These are phyloP conservation scores for Juglanconis sp. DNA, from an alignment of 2,329 filamentous ascomycete species.

Conservation along the genomic window DNA sequence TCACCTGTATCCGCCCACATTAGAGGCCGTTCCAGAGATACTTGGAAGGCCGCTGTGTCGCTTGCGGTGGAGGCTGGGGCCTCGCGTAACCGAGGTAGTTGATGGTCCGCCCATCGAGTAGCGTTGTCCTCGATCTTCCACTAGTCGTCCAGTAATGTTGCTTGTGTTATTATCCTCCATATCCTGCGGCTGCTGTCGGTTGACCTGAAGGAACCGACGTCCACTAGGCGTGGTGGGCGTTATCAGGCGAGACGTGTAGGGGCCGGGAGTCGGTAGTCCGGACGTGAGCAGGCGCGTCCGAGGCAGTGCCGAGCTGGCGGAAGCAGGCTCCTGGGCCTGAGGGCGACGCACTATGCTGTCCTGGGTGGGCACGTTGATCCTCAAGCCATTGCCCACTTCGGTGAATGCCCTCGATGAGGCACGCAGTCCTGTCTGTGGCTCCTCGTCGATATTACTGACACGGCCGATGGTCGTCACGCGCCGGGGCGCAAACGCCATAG, in stretches of 20 bases:
- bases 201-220: conserved; percentile 43
- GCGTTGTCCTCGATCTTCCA: conserved; percentile 41
- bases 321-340: conserved; percentile 31
- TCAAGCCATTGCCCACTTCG: conserved; percentile 42
- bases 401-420: conserved; percentile 57
- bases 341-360: conserved; percentile 7
- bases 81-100: conserved; percentile 37
- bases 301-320: conserved; percentile 46
- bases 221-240: conserved; percentile 36
- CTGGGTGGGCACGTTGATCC: conserved; percentile 35
- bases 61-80: conserved; percentile 43
- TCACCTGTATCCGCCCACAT: conserved; percentile 45
- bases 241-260: conserved; percentile 37
- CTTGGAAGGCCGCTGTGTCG: conserved; percentile 41
- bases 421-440: conserved; percentile 49
- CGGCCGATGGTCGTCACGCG: conserved; percentile 34
- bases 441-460: conserved; percentile 39
- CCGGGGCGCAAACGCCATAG: conserved; percentile 43
- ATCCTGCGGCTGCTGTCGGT: conserved; percentile 29
- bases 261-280: conserved; percentile 32
- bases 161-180: conserved; percentile 32
- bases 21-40: conserved; percentile 36
- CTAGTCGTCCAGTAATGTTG: conserved; percentile 32
- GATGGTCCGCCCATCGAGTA: conserved; percentile 42
- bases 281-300: conserved; percentile 52